Conservation (phyloP, 2,329 filamentous ascomycete species). For the Phialemoniopsis sp. region DNA sequence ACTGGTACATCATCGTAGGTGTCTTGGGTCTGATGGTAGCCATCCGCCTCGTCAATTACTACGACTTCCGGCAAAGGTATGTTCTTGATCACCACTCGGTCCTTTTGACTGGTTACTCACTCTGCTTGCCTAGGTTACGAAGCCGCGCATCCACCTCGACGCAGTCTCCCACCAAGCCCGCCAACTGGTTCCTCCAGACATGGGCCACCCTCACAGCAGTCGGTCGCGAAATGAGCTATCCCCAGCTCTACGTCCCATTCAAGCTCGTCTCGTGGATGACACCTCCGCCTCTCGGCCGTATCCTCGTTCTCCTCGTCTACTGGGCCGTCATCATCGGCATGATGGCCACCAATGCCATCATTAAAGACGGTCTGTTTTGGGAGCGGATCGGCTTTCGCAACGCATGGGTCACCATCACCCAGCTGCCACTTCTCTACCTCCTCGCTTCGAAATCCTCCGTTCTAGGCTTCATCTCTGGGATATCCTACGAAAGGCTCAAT, state of each 20-base stretch:
- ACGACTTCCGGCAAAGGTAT: conserved; percentile 37
- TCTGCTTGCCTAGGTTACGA: conserved; percentile 33
- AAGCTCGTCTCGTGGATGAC: conserved; percentile 49
- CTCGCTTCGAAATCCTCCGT: conserved; percentile 56
- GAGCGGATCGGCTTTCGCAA: conserved; percentile 65
- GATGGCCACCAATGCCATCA: conserved; percentile 44
- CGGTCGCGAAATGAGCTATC: conserved; percentile 50
- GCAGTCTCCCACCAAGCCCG: conserved; percentile 48
- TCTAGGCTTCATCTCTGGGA: conserved; percentile 57
- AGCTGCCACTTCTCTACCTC: conserved; percentile 61
- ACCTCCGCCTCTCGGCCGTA: conserved; percentile 53
- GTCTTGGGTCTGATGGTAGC: conserved; percentile 36
- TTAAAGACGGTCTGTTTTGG: conserved; percentile 52
- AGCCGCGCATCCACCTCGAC: conserved; percentile 36
- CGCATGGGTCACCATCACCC: conserved; percentile 61
- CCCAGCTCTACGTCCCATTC: conserved; percentile 45
- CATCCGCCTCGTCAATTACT: conserved; percentile 37
- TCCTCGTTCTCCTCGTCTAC: conserved; percentile 49
- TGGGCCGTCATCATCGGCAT: conserved; percentile 57
- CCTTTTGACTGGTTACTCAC: not conserved
- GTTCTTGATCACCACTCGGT: conserved; percentile 4
- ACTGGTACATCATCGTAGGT: conserved; percentile 55
- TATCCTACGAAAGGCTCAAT: conserved; percentile 65
- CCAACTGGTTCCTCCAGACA: conserved; percentile 36
- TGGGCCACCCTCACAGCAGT: conserved; percentile 59